phyloP scores from a whole-genome alignment of 139 green algal genomes.

The Micractinium conductrix region DNA sequence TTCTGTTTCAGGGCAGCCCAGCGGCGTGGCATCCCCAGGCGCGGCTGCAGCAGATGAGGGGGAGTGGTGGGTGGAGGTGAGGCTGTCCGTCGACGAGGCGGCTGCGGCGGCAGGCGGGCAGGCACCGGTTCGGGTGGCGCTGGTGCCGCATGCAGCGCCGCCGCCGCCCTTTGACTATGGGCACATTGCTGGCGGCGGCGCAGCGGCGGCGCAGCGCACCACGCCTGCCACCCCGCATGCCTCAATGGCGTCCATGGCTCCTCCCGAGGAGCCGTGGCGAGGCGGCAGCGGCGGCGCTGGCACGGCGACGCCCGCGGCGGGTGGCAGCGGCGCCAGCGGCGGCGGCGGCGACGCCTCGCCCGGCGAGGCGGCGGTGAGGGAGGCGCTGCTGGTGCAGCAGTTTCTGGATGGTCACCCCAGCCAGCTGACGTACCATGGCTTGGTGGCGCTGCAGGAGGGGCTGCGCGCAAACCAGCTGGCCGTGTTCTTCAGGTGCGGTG shows the following conservation, averaged over 20 bases:
- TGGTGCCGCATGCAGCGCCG: not conserved
- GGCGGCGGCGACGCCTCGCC: slow-evolving; percentile 6
- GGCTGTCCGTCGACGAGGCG: not conserved
- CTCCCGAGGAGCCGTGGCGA: not conserved
- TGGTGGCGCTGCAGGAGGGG: slow-evolving; percentile 57
- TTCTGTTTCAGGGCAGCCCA: not conserved
- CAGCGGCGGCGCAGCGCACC: not conserved
- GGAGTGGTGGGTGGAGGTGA: not conserved
- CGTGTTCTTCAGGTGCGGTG: slow-evolving; percentile 79
- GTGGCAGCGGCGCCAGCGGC: not conserved
- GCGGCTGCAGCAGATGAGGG: not conserved
- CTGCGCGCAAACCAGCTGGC: slow-evolving; percentile 80
- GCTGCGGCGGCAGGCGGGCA: not conserved
- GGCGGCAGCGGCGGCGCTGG: not conserved
- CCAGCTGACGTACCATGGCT: slow-evolving; percentile 88
- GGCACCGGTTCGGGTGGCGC: not conserved
- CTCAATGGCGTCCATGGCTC: not conserved
- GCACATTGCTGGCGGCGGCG: not conserved
- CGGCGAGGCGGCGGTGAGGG: slow-evolving; percentile 17
- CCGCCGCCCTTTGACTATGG: slow-evolving; percentile 16
- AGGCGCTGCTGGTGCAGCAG: slow-evolving; percentile 51
- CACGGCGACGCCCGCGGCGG: not conserved
- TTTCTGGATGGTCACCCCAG: slow-evolving; percentile 83
- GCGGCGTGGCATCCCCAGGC: not conserved
- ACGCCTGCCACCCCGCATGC: not conserved